A percentile compares a stretch with the other conserved stretches of the same genome.
Evolutionary conservation across 2,329 filamentous ascomycete genomes (phyloP).

Genomic region (Graphium sp.): DNA sequence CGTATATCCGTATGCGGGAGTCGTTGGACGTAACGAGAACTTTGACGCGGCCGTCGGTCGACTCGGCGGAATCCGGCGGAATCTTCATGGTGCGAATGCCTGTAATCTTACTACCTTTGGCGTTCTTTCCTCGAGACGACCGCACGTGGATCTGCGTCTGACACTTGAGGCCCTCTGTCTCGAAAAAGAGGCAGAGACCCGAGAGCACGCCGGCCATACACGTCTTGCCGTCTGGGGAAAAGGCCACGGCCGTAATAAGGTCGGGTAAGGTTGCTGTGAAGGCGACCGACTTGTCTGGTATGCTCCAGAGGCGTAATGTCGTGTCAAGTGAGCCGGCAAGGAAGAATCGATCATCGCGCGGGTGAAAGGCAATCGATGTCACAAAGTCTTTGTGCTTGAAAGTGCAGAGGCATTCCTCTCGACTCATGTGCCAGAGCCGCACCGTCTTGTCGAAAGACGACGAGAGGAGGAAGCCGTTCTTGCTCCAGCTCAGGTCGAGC

Average conservation of each 20-base stretch:
- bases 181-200: slow-evolving; percentile 77
- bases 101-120: slow-evolving; percentile 94
- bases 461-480: slow-evolving; percentile 92
- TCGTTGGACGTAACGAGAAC: slow-evolving; percentile 90
- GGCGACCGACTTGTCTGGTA: slow-evolving; percentile 86
- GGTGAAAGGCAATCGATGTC: slow-evolving; percentile 87
- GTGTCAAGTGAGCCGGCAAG: slow-evolving; percentile 83
- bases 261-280: slow-evolving; percentile 64
- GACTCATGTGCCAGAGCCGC: slow-evolving; percentile 77
- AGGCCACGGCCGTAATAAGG: slow-evolving; percentile 85
- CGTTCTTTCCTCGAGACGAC: slow-evolving; percentile 80
- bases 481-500: slow-evolving; percentile 91
- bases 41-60: slow-evolving; percentile 51
- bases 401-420: slow-evolving; percentile 73
- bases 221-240: slow-evolving; percentile 80
- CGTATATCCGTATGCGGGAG: slow-evolving; percentile 80
- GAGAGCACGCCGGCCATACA: slow-evolving; percentile 78
- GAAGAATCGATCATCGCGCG: slow-evolving; percentile 90
- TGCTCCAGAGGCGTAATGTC: slow-evolving; percentile 84
- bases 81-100: slow-evolving; percentile 64
- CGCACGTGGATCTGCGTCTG: slow-evolving; percentile 84
- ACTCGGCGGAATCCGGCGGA: slow-evolving; percentile 15
- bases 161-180: slow-evolving; percentile 76
- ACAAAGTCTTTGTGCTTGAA: slow-evolving; percentile 95
- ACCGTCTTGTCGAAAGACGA: slow-evolving; percentile 98